Percentiles rank a stretch among this genome's conserved stretches.
Conservation (phyloP, 2,329 filamentous ascomycete species). For the Pestalotiopsis sp. region DNA sequence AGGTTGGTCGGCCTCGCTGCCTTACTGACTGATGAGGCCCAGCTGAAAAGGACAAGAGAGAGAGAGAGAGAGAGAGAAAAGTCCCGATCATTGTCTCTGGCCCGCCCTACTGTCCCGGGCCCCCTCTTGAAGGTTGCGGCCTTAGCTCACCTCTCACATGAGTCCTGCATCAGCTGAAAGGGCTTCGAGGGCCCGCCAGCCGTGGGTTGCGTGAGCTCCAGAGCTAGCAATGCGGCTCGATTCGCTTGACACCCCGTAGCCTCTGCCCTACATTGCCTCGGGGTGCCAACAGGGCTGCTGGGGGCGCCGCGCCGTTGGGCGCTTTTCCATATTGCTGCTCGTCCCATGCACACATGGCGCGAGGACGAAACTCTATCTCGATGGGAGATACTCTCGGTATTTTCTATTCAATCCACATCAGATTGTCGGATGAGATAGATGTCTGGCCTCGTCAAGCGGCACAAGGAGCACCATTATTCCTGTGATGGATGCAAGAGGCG, state of each 20-base stretch:
- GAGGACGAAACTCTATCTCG: neutral
- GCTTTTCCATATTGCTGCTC: neutral
- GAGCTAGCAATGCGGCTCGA: neutral
- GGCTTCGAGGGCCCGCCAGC: neutral
- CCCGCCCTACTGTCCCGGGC: neutral
- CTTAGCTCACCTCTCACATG: neutral
- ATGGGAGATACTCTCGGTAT: neutral
- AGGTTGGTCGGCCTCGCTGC: slow-evolving; percentile 1
- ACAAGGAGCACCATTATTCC: neutral
- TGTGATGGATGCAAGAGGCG: neutral
- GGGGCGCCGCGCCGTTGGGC: neutral
- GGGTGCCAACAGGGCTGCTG: neutral
- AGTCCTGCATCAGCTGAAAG: neutral
- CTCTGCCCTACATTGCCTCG: neutral
- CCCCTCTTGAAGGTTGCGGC: neutral
- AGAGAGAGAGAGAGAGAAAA: neutral
- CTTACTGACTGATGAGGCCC: neutral
- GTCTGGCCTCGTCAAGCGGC: neutral
- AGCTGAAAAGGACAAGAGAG: neutral
- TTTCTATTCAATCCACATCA: neutral
- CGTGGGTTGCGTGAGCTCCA: neutral
- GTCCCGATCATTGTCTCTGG: neutral
- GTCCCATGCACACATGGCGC: neutral
- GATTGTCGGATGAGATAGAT: neutral
- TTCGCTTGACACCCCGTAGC: neutral